These are phyloP conservation scores for Phytopythium mirpurense DNA, from an alignment of 352 stramenopile species.

Conservation along the genomic window DNA sequence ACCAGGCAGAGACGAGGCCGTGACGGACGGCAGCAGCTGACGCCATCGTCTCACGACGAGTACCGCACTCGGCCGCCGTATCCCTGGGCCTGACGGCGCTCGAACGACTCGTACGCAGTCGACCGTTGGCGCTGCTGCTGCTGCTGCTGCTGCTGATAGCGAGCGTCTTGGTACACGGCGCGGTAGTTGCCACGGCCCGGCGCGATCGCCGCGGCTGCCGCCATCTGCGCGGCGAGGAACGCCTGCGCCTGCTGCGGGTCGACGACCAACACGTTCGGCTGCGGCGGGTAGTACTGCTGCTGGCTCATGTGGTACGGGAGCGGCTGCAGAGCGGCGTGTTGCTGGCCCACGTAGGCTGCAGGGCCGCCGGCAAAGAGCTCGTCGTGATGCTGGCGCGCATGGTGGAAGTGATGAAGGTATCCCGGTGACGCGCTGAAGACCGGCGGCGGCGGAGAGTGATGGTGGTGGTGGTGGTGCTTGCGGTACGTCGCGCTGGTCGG, in stretches of 20 bases:
- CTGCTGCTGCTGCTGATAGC: conserved; percentile 11
- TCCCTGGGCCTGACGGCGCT: neutral
- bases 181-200: conserved; percentile 1
- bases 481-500: conserved; percentile 22
- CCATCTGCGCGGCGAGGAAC: conserved; percentile 8
- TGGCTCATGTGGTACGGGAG: conserved; percentile 5
- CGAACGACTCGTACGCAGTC: conserved; percentile 4
- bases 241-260: conserved; percentile 16
- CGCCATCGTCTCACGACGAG: conserved; percentile 2
- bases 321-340: conserved; percentile 11
- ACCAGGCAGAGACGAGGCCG: too few relatives aligned
- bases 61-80: neutral
- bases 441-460: conserved; percentile 3
- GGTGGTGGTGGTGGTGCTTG: conserved; percentile 42
- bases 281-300: conserved; percentile 16
- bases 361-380: conserved; percentile 2
- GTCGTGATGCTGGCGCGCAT: neutral
- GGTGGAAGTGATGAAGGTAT: conserved; percentile 3
- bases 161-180: conserved; percentile 6
- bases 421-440: neutral
- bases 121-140: conserved; percentile 19
- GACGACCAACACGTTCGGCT: conserved; percentile 14
- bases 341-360: conserved; percentile 9
- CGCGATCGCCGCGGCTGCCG: conserved; percentile 4
- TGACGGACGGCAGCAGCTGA: neutral